Evolutionary conservation across 305 asterid species (phyloP), one percentile per base, ranked within the genome.

Genomic region (Solanum hybrid): DNA sequence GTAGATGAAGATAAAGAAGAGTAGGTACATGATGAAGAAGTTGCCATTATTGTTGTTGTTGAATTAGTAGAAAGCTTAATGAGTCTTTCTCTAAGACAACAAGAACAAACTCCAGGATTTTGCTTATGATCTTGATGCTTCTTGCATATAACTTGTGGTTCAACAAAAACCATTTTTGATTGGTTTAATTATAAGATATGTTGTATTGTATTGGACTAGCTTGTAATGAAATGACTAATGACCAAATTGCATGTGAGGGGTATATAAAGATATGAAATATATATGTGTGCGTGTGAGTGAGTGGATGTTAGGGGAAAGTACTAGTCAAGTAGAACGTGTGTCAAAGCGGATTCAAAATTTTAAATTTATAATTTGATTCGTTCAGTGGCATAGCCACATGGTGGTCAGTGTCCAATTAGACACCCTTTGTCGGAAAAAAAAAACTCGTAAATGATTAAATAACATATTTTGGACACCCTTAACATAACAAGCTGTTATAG

Each of bases 11-110:
- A 37, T 9, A n/a, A 79, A 22, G 87, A 40, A 37, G 19, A 12
- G 8, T 78, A 78, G 22, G 45, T 7, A 77, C 34, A 29, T n/a
- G 86, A 77, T 10, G 84, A 42, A 24, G 90, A 88, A 32, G 24
- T 45, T 15, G 26, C 19, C n/a, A 56, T 24, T 35, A 36, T 31
- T 34, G 86, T 56, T 51, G 38, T 31, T 29, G 78, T 45, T n/a
- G 87, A 78, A 77, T 17, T 34, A 78, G 86, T 14, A 32, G 88
- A 81, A 80, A 88, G 78, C 11, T 27, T 80, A 6, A 15, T 24
- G 34, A 88, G 90, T 69, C 87, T 38, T 66, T 88, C 90, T 66
- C 73, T 88, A 22, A 88, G 90, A 64, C 90, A 88, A 22, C 17
- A 78, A 5, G 88, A 80, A 40, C 90, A 88, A 2, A 88, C 81